phyloP scores from a whole-genome alignment of 495 filamentous ascomycete species.

The Aspergillus affinis region DNA sequence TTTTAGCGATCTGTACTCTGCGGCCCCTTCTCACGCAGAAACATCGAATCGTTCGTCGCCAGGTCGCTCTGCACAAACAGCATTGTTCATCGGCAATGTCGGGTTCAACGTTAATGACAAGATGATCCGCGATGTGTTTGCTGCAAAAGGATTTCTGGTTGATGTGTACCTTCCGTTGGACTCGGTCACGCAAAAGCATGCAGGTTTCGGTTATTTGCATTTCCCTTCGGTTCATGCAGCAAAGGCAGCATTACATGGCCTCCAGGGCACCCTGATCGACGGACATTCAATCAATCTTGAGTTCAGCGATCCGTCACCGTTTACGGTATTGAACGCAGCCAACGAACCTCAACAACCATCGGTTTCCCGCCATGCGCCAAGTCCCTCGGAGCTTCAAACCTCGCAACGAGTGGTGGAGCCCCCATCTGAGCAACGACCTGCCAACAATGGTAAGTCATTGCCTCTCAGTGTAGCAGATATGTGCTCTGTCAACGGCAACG shows the following conservation, averaged over 20 bases:
- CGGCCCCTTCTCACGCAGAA: constrained; percentile 34
- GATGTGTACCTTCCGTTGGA: constrained; percentile 86
- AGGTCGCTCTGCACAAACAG: constrained; percentile 58
- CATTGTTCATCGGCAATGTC: constrained; percentile 91
- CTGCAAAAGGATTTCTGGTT: constrained; percentile 65
- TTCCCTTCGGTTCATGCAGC: constrained; percentile 78
- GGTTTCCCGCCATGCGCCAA: neutral
- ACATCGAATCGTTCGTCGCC: constrained; percentile 14
- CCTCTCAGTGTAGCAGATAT: constrained; percentile 5
- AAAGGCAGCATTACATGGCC: constrained; percentile 66
- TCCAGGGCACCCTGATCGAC: constrained; percentile 74
- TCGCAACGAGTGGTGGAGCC: neutral
- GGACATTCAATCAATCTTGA: constrained; percentile 87
- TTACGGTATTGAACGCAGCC: constrained; percentile 17
- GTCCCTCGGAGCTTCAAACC: constrained; percentile 7
- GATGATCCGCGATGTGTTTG: constrained; percentile 71
- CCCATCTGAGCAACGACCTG: neutral
- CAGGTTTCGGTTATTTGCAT: constrained; percentile 90
- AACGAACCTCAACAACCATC: constrained; percentile 1
- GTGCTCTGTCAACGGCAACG: constrained; percentile 6
- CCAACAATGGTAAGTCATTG: neutral
- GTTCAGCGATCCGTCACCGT: constrained; percentile 55
- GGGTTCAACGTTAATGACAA: constrained; percentile 78
- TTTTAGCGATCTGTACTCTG: neutral
- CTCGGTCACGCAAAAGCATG: constrained; percentile 71